These are phyloP conservation scores for Nannizzia gypsea DNA, from an alignment of 2,329 filamentous ascomycete genomes.

Conservation along the genomic window DNA sequence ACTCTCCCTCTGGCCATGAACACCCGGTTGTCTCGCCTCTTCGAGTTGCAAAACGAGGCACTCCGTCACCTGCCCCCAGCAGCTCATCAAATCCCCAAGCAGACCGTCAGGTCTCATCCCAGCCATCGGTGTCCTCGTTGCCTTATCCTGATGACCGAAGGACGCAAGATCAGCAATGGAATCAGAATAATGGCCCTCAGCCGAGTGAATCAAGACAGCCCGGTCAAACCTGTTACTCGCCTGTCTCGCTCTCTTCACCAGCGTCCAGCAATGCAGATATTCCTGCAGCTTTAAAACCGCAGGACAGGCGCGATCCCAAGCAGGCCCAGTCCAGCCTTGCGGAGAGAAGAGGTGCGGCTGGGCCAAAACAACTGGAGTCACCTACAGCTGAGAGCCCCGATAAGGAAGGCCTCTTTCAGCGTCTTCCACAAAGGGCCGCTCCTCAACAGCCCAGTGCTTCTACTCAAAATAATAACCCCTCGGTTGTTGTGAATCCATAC, in stretches of 20 bases:
- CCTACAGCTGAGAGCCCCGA: slow-evolving; percentile 64
- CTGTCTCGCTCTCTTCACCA: slow-evolving; percentile 22
- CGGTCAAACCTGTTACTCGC: slow-evolving; percentile 6
- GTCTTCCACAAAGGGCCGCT: slow-evolving; percentile 37
- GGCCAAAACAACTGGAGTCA: slow-evolving; percentile 73
- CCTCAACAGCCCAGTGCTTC: slow-evolving; percentile 12
- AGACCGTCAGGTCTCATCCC: slow-evolving; percentile 38
- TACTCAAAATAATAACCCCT: slow-evolving; percentile 14
- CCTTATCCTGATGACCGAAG: slow-evolving; percentile 60
- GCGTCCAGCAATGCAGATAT: slow-evolving; percentile 26
- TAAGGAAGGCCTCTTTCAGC: slow-evolving; percentile 68
- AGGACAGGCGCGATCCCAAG: slow-evolving; percentile 41
- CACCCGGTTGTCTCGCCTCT: slow-evolving; percentile 74
- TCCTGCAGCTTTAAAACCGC: slow-evolving; percentile 31
- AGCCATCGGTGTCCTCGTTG: slow-evolving; percentile 54
- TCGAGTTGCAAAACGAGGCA: slow-evolving; percentile 70
- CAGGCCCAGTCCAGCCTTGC: slow-evolving; percentile 53
- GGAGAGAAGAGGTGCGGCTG: slow-evolving; percentile 61
- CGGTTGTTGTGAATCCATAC: slow-evolving; percentile 30
- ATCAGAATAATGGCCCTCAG: slow-evolving; percentile 18
- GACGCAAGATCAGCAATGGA: slow-evolving; percentile 26
- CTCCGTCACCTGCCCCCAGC: slow-evolving; percentile 42
- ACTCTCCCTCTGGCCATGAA: slow-evolving; percentile 41
- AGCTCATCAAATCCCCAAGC: slow-evolving; percentile 19
- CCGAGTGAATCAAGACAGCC: slow-evolving; percentile 15